A percentile compares a stretch with the other conserved stretches of the same genome.
Conservation (phyloP, 352 stramenopile genomes). For the Ophiocytium majus region DNA sequence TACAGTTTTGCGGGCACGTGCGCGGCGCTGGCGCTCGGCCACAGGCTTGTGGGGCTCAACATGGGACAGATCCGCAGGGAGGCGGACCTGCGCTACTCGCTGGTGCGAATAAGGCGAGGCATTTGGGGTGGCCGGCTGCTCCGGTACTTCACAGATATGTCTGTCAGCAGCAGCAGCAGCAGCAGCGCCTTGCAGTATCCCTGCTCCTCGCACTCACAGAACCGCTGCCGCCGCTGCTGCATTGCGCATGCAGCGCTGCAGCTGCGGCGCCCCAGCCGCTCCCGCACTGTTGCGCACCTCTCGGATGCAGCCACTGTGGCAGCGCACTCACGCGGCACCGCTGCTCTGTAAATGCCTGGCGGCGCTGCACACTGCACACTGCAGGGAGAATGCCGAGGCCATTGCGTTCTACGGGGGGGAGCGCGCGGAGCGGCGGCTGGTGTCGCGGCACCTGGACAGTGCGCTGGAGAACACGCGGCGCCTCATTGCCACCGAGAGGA, state of each 20-base stretch:
- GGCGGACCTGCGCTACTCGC: slow-evolving; percentile 69
- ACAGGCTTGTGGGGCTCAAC: slow-evolving; percentile 62
- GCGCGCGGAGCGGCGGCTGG: slow-evolving; percentile 61
- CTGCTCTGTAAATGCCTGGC: too few species aligned
- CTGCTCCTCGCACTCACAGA: too few species aligned
- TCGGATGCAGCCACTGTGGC: too few species aligned
- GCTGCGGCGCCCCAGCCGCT: too few species aligned
- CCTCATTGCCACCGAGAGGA: slow-evolving; percentile 64
- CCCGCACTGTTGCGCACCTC: too few species aligned
- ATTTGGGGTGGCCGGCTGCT: too few species aligned
- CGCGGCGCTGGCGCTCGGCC: slow-evolving; percentile 61
- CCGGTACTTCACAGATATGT: too few species aligned
- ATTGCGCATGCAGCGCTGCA: too few species aligned
- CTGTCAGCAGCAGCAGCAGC: too few species aligned
- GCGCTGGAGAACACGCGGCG: slow-evolving; percentile 64
- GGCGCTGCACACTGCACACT: neutral
- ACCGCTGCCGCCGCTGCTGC: too few species aligned
- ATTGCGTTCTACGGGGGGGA: slow-evolving; percentile 79
- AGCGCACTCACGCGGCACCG: too few species aligned
- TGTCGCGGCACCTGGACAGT: slow-evolving; percentile 50
- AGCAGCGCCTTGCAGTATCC: too few species aligned
- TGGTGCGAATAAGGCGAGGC: slow-evolving; percentile 62
- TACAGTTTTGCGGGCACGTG: slow-evolving; percentile 67
- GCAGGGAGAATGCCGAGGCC: slow-evolving; percentile 71
- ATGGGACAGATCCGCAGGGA: slow-evolving; percentile 66